phyloP scores from a whole-genome alignment of 1,284 basidiomycete genomes.

The Schizophyllum commune region DNA sequence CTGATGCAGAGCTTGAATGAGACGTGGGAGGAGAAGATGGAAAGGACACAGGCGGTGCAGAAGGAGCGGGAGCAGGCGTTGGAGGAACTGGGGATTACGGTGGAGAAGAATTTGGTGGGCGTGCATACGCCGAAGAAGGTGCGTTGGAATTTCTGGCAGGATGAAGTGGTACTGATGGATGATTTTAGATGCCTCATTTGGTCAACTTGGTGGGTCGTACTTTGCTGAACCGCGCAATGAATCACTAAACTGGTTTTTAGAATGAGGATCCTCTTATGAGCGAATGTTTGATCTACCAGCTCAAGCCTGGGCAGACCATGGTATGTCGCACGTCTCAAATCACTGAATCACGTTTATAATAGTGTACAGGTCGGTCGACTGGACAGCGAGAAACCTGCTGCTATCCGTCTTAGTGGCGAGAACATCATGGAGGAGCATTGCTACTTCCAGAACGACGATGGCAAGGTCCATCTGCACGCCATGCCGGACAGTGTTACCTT shows the following conservation, averaged over 20 bases:
- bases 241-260: constrained; percentile 29
- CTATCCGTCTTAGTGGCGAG: constrained; percentile 88
- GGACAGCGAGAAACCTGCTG: constrained; percentile 73
- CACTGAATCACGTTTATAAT: constrained; percentile 6
- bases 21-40: constrained; percentile 97
- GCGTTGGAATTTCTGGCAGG: constrained; percentile 4
- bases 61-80: constrained; percentile 94
- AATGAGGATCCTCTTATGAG: constrained; percentile 91
- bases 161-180: constrained; percentile 16
- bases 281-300: constrained; percentile 91
- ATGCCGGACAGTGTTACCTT: constrained; percentile 80
- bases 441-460: constrained; percentile 81
- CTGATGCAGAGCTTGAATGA: constrained; percentile 94
- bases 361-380: constrained; percentile 64
- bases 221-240: constrained; percentile 5
- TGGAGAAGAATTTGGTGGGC: constrained; percentile 92
- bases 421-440: constrained; percentile 93
- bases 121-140: constrained; percentile 99
- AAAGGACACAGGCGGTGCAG: constrained; percentile 89
- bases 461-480: constrained; percentile 77
- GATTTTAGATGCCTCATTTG: constrained; percentile 78
- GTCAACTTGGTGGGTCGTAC: constrained; percentile 76
- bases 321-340: constrained; percentile 31
- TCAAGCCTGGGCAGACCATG: constrained; percentile 82
- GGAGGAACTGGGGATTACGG: constrained; percentile 95